A percentile compares a stretch with the other conserved stretches of the same genome.
Evolutionary conservation across 345 rosid genomes (phyloP).

Genomic region (Bruguiera sexangula): DNA sequence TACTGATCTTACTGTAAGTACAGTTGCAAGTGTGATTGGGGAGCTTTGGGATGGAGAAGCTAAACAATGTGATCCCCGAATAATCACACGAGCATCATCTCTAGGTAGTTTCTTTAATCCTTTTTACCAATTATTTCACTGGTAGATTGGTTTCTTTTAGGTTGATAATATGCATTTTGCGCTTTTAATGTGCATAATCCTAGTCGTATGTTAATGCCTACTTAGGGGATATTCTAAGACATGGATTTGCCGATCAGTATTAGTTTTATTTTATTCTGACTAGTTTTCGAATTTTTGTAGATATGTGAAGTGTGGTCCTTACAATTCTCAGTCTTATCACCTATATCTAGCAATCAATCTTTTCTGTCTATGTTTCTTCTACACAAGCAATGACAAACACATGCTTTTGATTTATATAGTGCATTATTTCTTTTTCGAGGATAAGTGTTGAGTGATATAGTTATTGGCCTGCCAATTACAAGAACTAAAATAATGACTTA

Average conservation of each 20-base stretch:
- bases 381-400: no score
- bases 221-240: no score
- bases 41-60: constrained; percentile 31
- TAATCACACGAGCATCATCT: constrained; percentile 59
- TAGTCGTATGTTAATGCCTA: no score
- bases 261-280: no score
- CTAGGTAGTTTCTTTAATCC: constrained; percentile 34
- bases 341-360: neutral
- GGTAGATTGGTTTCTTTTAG: neutral
- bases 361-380: neutral
- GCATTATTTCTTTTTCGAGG: neutral
- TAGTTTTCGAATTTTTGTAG: no score
- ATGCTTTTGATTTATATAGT: neutral
- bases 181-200: neutral
- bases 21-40: constrained; percentile 34
- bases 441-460: neutral
- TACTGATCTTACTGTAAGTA: constrained; percentile 29
- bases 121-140: neutral
- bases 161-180: neutral
- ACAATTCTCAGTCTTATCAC: no score
- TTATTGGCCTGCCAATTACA: neutral
- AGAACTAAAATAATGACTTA: neutral
- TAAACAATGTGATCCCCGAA: constrained; percentile 42
- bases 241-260: no score
- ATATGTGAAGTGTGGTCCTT: no score